phyloP scores from a whole-genome alignment of 1,284 basidiomycete genomes.

The Cryptococcus neoformans region DNA sequence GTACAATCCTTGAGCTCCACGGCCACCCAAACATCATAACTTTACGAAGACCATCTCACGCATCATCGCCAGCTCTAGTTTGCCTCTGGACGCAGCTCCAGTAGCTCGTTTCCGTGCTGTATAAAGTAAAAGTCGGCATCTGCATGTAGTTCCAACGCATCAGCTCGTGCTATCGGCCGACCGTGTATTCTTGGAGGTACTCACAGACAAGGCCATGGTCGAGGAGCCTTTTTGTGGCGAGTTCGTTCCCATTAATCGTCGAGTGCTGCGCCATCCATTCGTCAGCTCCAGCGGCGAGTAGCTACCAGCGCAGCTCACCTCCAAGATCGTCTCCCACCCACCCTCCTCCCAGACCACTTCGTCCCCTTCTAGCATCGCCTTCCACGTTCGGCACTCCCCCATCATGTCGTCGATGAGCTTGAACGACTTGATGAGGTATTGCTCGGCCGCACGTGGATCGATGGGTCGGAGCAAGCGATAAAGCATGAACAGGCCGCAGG shows the following conservation, averaged over 20 bases:
- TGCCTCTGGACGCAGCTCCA: constrained; percentile 33
- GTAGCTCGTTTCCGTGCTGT: constrained; percentile 36
- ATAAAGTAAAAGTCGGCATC: constrained; percentile 42
- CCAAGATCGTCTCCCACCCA: constrained; percentile 40
- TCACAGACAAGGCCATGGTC: constrained; percentile 40
- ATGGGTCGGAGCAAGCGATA: constrained; percentile 19
- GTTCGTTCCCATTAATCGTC: constrained; percentile 34
- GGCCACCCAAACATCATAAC: too few species aligned
- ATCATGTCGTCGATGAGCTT: constrained; percentile 23
- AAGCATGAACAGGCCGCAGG: constrained; percentile 32
- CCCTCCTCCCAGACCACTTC: constrained; percentile 34
- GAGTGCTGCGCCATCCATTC: too few species aligned
- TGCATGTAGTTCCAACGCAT: neutral
- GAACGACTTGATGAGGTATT: constrained; percentile 28
- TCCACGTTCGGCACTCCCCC: constrained; percentile 20
- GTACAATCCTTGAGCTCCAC: too few species aligned
- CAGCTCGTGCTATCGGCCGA: neutral
- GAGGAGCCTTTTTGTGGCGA: constrained; percentile 18
- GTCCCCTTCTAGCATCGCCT: constrained; percentile 19
- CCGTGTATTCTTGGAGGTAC: neutral
- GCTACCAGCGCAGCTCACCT: constrained; percentile 8
- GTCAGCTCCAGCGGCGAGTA: too few species aligned
- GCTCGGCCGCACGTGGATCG: constrained; percentile 23
- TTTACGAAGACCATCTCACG: too few species aligned
- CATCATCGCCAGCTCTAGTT: too few species aligned